Evolutionary conservation across 371 early-diverging fungal species (phyloP).

Genomic region (Lichtheimia ramosa): DNA sequence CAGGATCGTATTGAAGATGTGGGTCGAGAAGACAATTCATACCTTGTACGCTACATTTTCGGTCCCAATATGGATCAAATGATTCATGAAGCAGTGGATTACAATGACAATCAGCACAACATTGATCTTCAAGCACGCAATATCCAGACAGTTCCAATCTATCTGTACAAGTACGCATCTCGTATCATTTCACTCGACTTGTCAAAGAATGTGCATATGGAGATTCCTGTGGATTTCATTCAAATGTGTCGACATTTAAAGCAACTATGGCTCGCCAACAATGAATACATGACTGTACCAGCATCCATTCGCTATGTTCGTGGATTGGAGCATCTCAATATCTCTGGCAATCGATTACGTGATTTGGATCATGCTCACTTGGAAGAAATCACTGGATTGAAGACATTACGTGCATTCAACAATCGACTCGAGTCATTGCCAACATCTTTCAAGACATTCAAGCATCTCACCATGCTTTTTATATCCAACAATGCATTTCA

Average conservation of each 20-base stretch:
- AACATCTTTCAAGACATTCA: conserved; percentile 51
- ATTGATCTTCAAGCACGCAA: conserved; percentile 63
- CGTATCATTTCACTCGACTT: conserved; percentile 69
- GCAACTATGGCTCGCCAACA: conserved; percentile 70
- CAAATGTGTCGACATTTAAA: conserved; percentile 66
- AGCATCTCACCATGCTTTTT: conserved; percentile 61
- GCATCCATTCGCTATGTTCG: conserved; percentile 55
- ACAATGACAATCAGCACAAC: conserved; percentile 43
- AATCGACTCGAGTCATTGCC: conserved; percentile 74
- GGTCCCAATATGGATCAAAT: conserved; percentile 62
- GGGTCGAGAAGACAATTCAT: conserved; percentile 80
- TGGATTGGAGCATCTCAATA: conserved; percentile 66
- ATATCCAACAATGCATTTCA: conserved; percentile 75
- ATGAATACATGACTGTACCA: conserved; percentile 65
- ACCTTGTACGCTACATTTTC: conserved; percentile 77
- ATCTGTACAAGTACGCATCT: conserved; percentile 64
- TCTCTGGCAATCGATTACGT: conserved; percentile 75
- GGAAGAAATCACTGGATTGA: conserved; percentile 54
- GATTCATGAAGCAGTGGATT: conserved; percentile 22
- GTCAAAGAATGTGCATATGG: conserved; percentile 71
- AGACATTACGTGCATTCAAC: conserved; percentile 65
- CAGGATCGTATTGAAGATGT: conserved; percentile 74
- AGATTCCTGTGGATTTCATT: conserved; percentile 73
- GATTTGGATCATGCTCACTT: conserved; percentile 61
- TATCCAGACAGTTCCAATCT: conserved; percentile 72